Base-by-base conservation (phyloP, 2,329 filamentous ascomycete species). In the Colletotrichum costaricense region DNA sequence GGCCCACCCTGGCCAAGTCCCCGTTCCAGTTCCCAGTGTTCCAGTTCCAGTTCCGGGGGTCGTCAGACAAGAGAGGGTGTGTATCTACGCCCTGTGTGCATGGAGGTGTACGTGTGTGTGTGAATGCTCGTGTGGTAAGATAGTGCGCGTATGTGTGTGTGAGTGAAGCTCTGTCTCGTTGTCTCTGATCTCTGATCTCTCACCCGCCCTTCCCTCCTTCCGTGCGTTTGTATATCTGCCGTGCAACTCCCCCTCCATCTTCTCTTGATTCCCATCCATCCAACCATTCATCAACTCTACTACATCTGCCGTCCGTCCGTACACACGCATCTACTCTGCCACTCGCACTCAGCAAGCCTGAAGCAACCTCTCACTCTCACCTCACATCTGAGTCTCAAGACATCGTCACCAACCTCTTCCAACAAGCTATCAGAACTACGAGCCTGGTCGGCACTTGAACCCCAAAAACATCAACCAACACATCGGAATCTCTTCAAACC, bases 141-240 rank as follows among this genome's bases (percentile, higher is more conserved):
- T 24, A 19, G 46, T 28, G 57, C 8, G 46, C 38, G 38, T 19
- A 19, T 26, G 22, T 30, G 30, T 30, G 7, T 6, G 68, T 65
- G 52, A 56, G 38, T 59, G 67, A 69, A 70, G 67, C 67, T 70
- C 67, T 38, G 66, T 68, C 57, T 57, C 62, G 66, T 62, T 38
- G 66, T 68, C 57, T 57, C 62, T 63, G 46, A 46, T 67, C 59
- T 57, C 60, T 57, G 33, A 63, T 63, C 60, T 63, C 46, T 56
- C 49, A 30, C 52, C 49, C 49, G 49, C 28, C 49, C 57, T 56
- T 57, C 69, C 30, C 62, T 63, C n/a, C 62, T 54, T 69, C 70
- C 46, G 70, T 70, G 59, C 66, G 70, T 49, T 49, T 49, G 42
- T 73, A 73, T 73, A 73, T 73, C 59, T 73, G 70, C 70, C 66